Conservation (phyloP, 2,329 filamentous ascomycete genomes). For the Scedosporium apiospermum region DNA sequence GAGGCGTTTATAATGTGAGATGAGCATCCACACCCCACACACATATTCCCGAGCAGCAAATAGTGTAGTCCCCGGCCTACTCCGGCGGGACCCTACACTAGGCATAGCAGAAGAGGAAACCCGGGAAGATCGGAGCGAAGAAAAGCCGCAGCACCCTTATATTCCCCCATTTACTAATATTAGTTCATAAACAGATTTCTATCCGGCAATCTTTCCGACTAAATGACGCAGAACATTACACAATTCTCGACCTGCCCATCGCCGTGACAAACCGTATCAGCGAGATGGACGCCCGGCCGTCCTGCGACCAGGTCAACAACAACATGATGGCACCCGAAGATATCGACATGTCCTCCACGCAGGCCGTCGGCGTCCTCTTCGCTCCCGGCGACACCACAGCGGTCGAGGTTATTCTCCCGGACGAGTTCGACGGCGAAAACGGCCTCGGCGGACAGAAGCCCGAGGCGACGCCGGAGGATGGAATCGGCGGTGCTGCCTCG, state of each 20-base stretch:
- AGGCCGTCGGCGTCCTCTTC: constrained; percentile 37
- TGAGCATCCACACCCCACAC: background rate
- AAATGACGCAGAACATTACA: constrained; percentile 55
- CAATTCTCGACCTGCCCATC: constrained; percentile 62
- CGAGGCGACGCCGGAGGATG: constrained; percentile 20
- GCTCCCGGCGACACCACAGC: constrained; percentile 40
- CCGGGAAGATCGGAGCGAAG: too few species aligned
- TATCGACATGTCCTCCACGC: constrained; percentile 31
- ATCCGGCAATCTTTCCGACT: constrained; percentile 62
- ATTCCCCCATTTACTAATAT: background rate
- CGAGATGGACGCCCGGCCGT: constrained; percentile 25
- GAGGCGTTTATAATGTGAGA: constrained; percentile 54
- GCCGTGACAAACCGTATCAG: constrained; percentile 56
- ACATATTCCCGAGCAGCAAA: too few species aligned
- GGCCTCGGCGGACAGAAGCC: constrained; percentile 18
- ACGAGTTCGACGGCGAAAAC: constrained; percentile 13
- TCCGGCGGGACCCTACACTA: background rate
- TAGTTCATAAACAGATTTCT: constrained; percentile 40
- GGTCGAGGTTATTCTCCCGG: constrained; percentile 20
- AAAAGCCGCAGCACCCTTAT: too few species aligned
- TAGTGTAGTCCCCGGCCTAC: background rate
- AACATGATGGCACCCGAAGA: constrained; percentile 35
- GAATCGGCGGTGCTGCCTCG: constrained; percentile 19
- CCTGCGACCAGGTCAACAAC: constrained; percentile 43
- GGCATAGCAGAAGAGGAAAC: background rate